Evolutionary conservation across 768 basidiomycete genomes (phyloP).

Genomic region (Chalciporus pseudorubinellus): DNA sequence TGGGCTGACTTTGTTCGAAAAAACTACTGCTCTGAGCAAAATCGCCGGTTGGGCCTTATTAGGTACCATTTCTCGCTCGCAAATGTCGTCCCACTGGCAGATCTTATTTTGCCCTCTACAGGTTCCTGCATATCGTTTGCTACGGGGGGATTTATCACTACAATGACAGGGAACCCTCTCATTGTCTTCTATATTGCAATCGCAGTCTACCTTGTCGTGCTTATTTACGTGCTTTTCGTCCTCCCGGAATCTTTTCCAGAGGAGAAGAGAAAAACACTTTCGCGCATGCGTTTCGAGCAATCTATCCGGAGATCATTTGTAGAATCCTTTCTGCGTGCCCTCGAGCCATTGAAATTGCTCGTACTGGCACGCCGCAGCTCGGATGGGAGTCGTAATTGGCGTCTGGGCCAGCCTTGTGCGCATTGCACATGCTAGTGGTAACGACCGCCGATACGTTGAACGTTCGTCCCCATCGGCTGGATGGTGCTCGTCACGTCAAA

Average conservation of each 20-base stretch:
- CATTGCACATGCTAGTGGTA: constrained; percentile 25
- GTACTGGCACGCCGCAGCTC: constrained; percentile 16
- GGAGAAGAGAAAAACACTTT: constrained; percentile 20
- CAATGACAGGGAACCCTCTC: constrained; percentile 17
- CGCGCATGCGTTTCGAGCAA: constrained; percentile 1
- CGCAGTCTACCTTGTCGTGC: constrained; percentile 8
- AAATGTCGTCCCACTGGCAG: background rate
- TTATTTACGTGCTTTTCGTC: constrained; percentile 25
- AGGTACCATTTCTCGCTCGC: constrained; percentile 14
- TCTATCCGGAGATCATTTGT: background rate
- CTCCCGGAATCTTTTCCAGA: constrained; percentile 34
- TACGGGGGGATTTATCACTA: constrained; percentile 31
- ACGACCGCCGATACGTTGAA: constrained; percentile 14
- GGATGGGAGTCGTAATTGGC: constrained; percentile 27
- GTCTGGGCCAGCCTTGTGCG: constrained; percentile 32
- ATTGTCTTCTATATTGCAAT: constrained; percentile 22
- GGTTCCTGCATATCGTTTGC: constrained; percentile 26
- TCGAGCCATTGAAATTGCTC: constrained; percentile 28
- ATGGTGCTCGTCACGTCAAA: constrained; percentile 26
- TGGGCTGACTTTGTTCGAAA: constrained; percentile 11
- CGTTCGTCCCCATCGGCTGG: constrained; percentile 15
- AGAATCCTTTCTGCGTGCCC: constrained; percentile 1
- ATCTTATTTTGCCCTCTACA: constrained; percentile 4
- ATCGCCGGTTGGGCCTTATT: constrained; percentile 28
- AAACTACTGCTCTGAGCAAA: constrained; percentile 26